phyloP scores from a whole-genome alignment of 495 filamentous ascomycete genomes.

The Aspergillus nidulans region DNA sequence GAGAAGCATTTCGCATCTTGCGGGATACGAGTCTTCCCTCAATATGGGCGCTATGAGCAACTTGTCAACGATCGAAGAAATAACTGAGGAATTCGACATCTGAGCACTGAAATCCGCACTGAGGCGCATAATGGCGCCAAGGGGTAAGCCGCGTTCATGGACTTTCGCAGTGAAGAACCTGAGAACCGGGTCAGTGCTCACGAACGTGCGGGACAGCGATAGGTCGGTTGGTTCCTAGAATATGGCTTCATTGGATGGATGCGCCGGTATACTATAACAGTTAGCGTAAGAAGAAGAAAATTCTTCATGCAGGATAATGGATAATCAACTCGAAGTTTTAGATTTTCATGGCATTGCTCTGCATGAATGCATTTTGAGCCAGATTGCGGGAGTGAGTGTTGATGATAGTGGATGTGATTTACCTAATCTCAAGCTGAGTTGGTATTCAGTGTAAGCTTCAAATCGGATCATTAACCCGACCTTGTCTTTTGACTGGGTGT shows the following conservation, averaged over 20 bases:
- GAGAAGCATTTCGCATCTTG: background rate
- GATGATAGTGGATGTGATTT: background rate
- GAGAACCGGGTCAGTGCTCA: background rate
- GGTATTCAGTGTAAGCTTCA: background rate
- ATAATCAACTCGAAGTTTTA: background rate
- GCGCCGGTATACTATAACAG: background rate
- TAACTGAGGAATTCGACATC: conserved; percentile 1
- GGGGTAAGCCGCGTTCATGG: background rate
- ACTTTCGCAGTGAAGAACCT: background rate
- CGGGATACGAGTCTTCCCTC: background rate
- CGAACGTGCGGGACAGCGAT: background rate
- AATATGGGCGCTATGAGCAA: background rate
- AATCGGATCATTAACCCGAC: too few relatives aligned
- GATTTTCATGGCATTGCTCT: background rate
- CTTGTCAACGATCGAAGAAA: conserved; percentile 12
- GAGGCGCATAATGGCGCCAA: background rate
- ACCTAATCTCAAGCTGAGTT: background rate
- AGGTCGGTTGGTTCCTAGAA: background rate
- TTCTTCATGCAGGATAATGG: background rate
- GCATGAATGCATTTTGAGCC: background rate
- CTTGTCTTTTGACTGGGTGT: too few relatives aligned
- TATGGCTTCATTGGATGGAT: background rate
- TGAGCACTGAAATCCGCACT: background rate
- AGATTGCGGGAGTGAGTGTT: background rate
- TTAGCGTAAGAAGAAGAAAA: background rate